These are phyloP conservation scores for Lyophyllum atratum DNA, from an alignment of 768 basidiomycete genomes.

Conservation along the genomic window DNA sequence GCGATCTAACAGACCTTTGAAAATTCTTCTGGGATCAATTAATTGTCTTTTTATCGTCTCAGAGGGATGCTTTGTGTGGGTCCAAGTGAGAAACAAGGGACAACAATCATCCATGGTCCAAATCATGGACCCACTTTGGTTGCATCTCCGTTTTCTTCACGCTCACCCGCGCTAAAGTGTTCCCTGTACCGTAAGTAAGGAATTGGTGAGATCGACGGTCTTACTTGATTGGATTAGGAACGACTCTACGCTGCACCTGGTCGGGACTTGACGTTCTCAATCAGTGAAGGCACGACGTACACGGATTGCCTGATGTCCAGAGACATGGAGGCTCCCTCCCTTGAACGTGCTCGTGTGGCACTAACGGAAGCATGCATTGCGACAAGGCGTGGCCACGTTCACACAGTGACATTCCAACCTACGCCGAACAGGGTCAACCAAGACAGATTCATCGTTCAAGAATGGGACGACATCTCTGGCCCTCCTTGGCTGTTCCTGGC, in stretches of 20 bases:
- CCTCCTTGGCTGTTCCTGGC: slow-evolving; percentile 3
- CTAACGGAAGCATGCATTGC: neutral
- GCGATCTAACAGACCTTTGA: neutral
- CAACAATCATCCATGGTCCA: no score
- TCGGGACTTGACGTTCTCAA: neutral
- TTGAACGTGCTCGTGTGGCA: neutral
- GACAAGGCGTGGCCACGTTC: neutral
- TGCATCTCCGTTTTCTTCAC: no score
- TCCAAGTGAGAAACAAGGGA: no score
- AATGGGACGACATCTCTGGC: neutral
- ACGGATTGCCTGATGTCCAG: neutral
- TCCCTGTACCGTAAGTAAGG: no score
- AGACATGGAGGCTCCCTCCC: neutral
- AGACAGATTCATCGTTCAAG: neutral
- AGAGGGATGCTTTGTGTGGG: no score
- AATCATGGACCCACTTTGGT: no score
- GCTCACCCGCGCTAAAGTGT: no score
- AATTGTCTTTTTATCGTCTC: no score
- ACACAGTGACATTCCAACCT: slow-evolving; percentile 2
- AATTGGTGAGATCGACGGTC: no score
- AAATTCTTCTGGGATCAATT: no score
- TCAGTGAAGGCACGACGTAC: neutral
- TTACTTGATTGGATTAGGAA: no score
- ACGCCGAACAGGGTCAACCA: neutral
- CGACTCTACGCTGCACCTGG: no score